A percentile compares a stretch with the other conserved stretches of the same genome.
Evolutionary conservation across 1,284 basidiomycete genomes (phyloP).

Genomic region (Tilletia horrida): DNA sequence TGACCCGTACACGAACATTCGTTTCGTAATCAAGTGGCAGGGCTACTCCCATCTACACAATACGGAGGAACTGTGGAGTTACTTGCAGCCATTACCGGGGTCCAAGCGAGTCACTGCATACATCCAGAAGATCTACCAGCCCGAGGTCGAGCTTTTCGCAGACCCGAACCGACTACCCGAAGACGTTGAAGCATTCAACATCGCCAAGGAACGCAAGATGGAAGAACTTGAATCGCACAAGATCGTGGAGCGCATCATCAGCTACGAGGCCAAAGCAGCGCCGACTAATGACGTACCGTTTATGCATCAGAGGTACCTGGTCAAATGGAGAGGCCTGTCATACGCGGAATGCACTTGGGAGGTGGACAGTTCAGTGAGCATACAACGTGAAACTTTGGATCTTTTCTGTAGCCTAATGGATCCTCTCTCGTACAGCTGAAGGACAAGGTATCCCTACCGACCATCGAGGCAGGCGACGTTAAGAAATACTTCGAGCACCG

Average conservation of each 20-base stretch:
- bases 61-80: conserved; percentile 93
- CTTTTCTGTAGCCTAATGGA: conserved; percentile 48
- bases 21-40: conserved; percentile 58
- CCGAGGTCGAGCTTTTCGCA: conserved; percentile 69
- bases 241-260: conserved; percentile 85
- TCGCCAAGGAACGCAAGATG: conserved; percentile 83
- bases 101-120: conserved; percentile 99
- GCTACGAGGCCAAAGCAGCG: conserved; percentile 67
- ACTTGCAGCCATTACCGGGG: conserved; percentile 66
- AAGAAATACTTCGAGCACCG: conserved; percentile 76
- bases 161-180: conserved; percentile 73
- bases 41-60: conserved; percentile 64
- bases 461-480: conserved; percentile 65
- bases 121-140: conserved; percentile 73
- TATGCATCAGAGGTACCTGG: conserved; percentile 75
- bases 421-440: conserved; percentile 41
- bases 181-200: conserved; percentile 73
- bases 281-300: conserved; percentile 62
- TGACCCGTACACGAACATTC: conserved; percentile 55
- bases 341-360: conserved; percentile 99
- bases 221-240: conserved; percentile 88
- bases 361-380: conserved; percentile 13
- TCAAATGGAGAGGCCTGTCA: conserved; percentile 93
- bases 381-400: conserved; percentile 45
- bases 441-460: conserved; percentile 66